phyloP scores from a whole-genome alignment of 805 yeast species.

The Starmerella cellae region DNA sequence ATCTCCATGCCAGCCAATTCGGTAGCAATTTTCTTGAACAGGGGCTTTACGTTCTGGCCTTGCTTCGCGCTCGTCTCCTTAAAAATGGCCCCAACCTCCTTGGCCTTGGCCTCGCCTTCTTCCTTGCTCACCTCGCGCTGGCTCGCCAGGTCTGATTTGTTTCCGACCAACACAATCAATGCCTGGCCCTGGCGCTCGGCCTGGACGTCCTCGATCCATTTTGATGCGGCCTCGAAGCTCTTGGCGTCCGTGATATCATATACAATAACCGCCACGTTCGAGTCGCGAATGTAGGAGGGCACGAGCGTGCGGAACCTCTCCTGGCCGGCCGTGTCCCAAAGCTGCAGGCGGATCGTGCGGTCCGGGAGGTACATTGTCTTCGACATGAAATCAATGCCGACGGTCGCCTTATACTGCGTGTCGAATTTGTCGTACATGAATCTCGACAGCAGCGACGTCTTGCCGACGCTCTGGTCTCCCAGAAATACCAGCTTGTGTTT shows the following conservation, averaged over 20 bases:
- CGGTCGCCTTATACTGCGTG: constrained; percentile 86
- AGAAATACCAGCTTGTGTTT: constrained; percentile 72
- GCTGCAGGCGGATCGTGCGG: constrained; percentile 82
- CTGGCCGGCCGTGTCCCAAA: constrained; percentile 98
- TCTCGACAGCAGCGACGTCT: constrained; percentile 89
- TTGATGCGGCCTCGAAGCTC: constrained; percentile 68
- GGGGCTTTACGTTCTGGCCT: constrained; percentile 80
- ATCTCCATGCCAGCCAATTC: constrained; percentile 71
- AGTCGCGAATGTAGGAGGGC: constrained; percentile 90
- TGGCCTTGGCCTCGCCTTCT: constrained; percentile 76
- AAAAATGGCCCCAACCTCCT: constrained; percentile 61
- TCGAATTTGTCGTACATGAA: constrained; percentile 97
- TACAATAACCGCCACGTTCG: constrained; percentile 93
- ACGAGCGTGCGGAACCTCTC: constrained; percentile 89
- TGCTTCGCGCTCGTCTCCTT: constrained; percentile 92
- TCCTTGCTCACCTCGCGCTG: constrained; percentile 77
- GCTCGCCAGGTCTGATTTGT: constrained; percentile 72
- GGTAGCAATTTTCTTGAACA: constrained; percentile 84
- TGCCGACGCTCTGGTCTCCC: constrained; percentile 97
- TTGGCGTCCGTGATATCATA: constrained; percentile 79
- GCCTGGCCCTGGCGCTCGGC: constrained; percentile 86
- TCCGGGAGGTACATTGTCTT: constrained; percentile 94
- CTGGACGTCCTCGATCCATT: constrained; percentile 91
- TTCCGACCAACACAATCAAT: constrained; percentile 80
- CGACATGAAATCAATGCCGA: constrained; percentile 89